A percentile compares a stretch with the other conserved stretches of the same genome.
These are phyloP conservation scores for Linnemannia zychae DNA, from an alignment of 192 early-diverging fungal species.

Conservation along the genomic window DNA sequence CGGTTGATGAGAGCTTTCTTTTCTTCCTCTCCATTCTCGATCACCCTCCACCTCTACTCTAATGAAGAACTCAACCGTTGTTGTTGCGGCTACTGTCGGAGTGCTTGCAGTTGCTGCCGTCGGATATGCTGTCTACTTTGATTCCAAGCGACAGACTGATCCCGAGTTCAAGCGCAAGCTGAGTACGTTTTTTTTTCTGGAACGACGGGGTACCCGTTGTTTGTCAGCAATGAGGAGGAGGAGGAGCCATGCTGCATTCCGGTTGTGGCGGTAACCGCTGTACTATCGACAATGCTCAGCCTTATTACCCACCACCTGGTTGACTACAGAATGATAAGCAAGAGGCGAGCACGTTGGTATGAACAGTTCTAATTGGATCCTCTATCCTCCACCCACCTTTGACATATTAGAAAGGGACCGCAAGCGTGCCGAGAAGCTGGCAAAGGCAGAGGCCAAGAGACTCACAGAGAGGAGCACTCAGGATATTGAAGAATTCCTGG, in stretches of 20 bases:
- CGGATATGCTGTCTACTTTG: slow-evolving; percentile 93
- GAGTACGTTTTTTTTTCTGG: slow-evolving; percentile 64
- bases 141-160: slow-evolving; percentile 90
- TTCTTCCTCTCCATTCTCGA: background rate
- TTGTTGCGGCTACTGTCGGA: slow-evolving; percentile 58
- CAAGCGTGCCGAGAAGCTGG: slow-evolving; percentile 73
- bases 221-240: background rate
- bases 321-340: background rate
- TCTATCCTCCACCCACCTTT: background rate
- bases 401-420: slow-evolving; percentile 64
- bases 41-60: background rate
- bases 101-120: slow-evolving; percentile 74
- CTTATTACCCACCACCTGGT: background rate
- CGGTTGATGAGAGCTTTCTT: background rate
- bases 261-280: no score
- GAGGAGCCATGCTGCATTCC: no score
- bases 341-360: no score
- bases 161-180: slow-evolving; percentile 88
- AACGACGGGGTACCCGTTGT: no score
- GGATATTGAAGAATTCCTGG: slow-evolving; percentile 71
- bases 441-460: slow-evolving; percentile 59
- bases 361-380: no score
- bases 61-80: slow-evolving; percentile 52
- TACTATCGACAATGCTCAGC: no score
- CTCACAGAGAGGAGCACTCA: slow-evolving; percentile 50